phyloP scores from a whole-genome alignment of 2,329 filamentous ascomycete genomes.

The Penicillium sp. region DNA sequence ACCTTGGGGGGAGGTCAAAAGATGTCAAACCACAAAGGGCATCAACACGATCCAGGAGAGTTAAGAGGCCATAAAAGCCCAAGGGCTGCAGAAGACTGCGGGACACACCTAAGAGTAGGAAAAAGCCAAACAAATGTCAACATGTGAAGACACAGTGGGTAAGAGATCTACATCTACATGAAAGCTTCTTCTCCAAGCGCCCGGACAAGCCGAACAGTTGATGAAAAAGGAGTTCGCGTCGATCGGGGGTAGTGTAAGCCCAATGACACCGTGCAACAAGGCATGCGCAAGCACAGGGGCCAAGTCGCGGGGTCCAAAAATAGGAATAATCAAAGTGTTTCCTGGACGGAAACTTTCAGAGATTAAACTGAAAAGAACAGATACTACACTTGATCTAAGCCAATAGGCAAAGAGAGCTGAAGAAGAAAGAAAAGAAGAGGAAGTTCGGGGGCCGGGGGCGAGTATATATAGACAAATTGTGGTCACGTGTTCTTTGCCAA shows the following conservation, averaged over 20 bases:
- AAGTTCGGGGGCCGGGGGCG: constrained; percentile 15
- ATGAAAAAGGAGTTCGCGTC: constrained; percentile 57
- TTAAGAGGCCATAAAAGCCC: neutral
- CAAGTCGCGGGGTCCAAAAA: constrained; percentile 53
- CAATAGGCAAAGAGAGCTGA: constrained; percentile 46
- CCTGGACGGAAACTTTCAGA: constrained; percentile 53
- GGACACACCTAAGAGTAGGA: neutral
- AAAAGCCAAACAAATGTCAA: no score
- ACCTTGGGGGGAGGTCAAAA: neutral
- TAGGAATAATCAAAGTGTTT: constrained; percentile 69
- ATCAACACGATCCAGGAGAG: neutral
- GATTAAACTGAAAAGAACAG: no score
- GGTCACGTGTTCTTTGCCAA: neutral
- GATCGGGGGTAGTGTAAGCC: constrained; percentile 64
- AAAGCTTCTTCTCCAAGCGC: constrained; percentile 49
- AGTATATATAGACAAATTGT: neutral
- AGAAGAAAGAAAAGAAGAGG: constrained; percentile 37
- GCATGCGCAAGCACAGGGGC: constrained; percentile 65
- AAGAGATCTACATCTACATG: neutral
- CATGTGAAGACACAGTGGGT: no score
- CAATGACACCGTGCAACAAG: constrained; percentile 58
- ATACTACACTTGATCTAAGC: constrained; percentile 63
- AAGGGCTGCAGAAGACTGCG: neutral
- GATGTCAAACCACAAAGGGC: neutral
- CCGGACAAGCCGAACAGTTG: constrained; percentile 45